Percentiles rank a stretch among this genome's conserved stretches.
Conservation (phyloP, 305 asterid species). For the Ilex paraguariensis region DNA sequence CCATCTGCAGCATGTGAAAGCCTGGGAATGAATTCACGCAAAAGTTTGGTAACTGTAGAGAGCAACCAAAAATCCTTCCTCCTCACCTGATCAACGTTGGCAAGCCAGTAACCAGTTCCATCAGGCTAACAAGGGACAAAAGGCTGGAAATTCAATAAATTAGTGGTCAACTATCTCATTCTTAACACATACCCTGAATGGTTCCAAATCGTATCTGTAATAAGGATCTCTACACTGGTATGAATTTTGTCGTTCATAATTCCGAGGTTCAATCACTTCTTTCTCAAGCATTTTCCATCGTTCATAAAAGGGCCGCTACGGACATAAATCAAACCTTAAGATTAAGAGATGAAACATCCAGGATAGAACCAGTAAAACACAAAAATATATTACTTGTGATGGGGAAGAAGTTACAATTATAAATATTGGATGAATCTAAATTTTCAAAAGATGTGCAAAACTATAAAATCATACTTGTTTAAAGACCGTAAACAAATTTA, state of each 20-base stretch:
- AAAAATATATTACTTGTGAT: no score
- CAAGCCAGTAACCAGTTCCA: slow-evolving; percentile 25
- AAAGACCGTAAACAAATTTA: no score
- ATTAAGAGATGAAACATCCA: neutral
- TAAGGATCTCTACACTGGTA: slow-evolving; percentile 64
- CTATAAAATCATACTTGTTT: no score
- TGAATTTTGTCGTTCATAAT: slow-evolving; percentile 58
- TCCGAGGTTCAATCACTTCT: slow-evolving; percentile 94
- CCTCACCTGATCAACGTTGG: slow-evolving; percentile 60
- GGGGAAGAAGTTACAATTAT: no score
- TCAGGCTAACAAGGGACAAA: neutral
- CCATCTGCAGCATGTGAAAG: slow-evolving; percentile 98
- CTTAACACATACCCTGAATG: slow-evolving; percentile 68
- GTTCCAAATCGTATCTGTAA: slow-evolving; percentile 90
- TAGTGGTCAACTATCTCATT: no score
- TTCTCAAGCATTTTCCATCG: slow-evolving; percentile 96
- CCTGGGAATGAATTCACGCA: slow-evolving; percentile 83
- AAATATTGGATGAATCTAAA: no score
- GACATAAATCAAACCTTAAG: neutral
- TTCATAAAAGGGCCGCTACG: slow-evolving; percentile 85
- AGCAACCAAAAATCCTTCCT: slow-evolving; percentile 97
- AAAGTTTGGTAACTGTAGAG: slow-evolving; percentile 79
- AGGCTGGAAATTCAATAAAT: no score
- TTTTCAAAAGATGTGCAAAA: no score
- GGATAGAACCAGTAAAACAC: no score